Base-by-base conservation (phyloP, 805 yeast species). In the Suhomyces prunicola region DNA sequence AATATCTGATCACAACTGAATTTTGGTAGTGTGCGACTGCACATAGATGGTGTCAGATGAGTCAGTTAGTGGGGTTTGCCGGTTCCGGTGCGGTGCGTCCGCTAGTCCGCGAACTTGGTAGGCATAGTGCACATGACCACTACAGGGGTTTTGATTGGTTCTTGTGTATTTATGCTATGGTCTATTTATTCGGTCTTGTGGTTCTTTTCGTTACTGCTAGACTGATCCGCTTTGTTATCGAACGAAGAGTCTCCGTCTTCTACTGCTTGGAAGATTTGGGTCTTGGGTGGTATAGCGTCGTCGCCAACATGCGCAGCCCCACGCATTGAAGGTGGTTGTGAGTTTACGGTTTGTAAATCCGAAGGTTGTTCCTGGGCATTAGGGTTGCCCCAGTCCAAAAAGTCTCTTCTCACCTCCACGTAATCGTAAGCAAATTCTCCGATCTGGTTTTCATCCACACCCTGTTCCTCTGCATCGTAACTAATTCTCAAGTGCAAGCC, bases 391-490 rank as follows among this genome's bases (percentile, higher is more conserved):
- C 81, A 77, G 58, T 79, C 83, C 62, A 85, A 79, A 70, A 86
- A 93, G 73, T 92, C 97, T 68, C 98, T 83, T 71, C 98, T 84
- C 12, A 93, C 96, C 76, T 93, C 99, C 53, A 93, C 97, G 67
- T 91, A 93, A 71, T 93, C 98, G 69, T 93, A 93, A n/a, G 98
- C 98, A 72, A 92, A 93, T 72, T 93, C 99, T 49, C 98, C 99
- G 60, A 93, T 89, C 73, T 93, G 97, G 72, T 90, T 96, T 69
- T 92, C 97, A 69, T 93, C 99, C 74, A 92, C 82, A 53, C 99
- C 99, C 31, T 78, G 76, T 57, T 86, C 89, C 70, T 93, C 99
- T 22, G 87, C 97, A 33, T 86, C 85, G 68, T 88, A 96, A 56
- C 83, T 79, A 5, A 90, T 90, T 65, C 97, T 81, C 63, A 94